Evolutionary conservation across 257 asterid genomes (phyloP), one percentile per base, ranked within the genome.

Genomic region (Perilla frutescens): DNA sequence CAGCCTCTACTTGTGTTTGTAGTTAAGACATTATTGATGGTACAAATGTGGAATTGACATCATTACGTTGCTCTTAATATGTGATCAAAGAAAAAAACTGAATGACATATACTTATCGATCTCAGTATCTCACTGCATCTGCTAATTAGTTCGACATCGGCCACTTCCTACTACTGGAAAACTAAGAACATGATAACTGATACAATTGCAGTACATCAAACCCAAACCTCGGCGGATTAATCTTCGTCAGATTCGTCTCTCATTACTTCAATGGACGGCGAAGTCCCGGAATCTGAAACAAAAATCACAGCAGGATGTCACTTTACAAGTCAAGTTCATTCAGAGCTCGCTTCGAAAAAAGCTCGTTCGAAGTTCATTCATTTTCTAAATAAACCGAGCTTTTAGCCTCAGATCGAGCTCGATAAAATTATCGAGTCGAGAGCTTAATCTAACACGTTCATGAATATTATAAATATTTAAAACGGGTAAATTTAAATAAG

Each of bases 251-350:
- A 20, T 20, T 20, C 1, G 26, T 20, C 0, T 20, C 26, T 20
- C 26, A 20, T 20, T 20, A 20, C 26, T 20, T 20, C 11, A 77
- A 63, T 54, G 85, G 82, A 14, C 83, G 77, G 2, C 34, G 79
- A 68, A 83, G 54, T 39, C 88, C 90, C 4, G 88, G 88, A 59
- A 86, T 86, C 90, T 86, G 86, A 76, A 79, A 67, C 54, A 68
- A 61, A 44, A 58, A 6, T 56, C 15, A 14, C 36, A 65, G 62
- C n/a, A 45, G 44, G 56, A 34, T 29, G 66, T 37, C 49, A 62
- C 41, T 31, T 34, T 47, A 11, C 37, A 34, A 34, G 4, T 34
- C 3, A 4, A 34, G 3, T 34, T 34, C 26, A 20, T 20, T 20
- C 26, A 1, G 1, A 20, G 1, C 26, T 20, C 26, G 26, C 0